These are phyloP conservation scores for Erodium trifolium DNA, from an alignment of 441 rosid species.

Conservation along the genomic window DNA sequence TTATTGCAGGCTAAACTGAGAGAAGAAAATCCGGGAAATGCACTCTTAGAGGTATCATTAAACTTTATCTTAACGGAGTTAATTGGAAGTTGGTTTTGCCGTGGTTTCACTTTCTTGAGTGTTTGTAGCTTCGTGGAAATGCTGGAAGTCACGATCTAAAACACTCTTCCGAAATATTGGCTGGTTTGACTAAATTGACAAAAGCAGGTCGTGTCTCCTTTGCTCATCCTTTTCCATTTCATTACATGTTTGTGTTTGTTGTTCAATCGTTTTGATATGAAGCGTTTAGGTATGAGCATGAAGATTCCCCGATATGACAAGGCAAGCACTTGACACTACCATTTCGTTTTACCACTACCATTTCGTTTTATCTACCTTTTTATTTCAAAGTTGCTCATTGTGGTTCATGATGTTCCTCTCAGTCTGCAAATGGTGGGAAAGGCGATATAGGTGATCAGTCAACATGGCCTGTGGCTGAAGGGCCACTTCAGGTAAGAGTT, in stretches of 20 bases:
- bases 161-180: background rate
- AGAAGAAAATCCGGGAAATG: slow-evolving; percentile 63
- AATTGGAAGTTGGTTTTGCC: background rate
- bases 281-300: slow-evolving; percentile 6
- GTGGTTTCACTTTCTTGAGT: slow-evolving; percentile 6
- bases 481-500: slow-evolving; percentile 59
- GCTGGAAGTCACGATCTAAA: slow-evolving; percentile 8
- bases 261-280: background rate
- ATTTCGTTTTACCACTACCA: background rate
- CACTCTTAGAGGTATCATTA: slow-evolving; percentile 65
- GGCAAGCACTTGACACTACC: slow-evolving; percentile 18
- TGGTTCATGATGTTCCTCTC: slow-evolving; percentile 20
- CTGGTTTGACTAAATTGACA: background rate
- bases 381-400: slow-evolving; percentile 12
- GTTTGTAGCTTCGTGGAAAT: slow-evolving; percentile 14
- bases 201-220: background rate
- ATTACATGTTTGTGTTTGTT: background rate
- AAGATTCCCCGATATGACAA: slow-evolving; percentile 7
- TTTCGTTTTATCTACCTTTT: background rate
- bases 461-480: slow-evolving; percentile 85
- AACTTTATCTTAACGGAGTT: background rate
- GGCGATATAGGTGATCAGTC: slow-evolving; percentile 86
- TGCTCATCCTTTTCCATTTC: background rate
- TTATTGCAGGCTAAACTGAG: slow-evolving; percentile 60
- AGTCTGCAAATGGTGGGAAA: slow-evolving; percentile 85